Conservation (phyloP, 1,284 basidiomycete genomes). For the Garcileccinum viscosum region DNA sequence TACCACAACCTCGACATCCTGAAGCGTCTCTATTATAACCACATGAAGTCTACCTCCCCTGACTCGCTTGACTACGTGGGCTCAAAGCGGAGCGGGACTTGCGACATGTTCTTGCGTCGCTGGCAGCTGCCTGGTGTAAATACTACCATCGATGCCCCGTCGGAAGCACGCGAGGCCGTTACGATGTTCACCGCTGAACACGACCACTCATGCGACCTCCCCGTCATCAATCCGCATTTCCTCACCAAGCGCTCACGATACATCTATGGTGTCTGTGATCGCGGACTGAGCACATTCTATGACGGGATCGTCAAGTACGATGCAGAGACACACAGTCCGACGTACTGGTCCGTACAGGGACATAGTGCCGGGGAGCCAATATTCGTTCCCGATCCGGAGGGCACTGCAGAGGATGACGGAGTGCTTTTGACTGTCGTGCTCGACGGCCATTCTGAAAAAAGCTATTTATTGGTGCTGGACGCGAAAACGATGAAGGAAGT, state of each 20-base stretch:
- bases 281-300: conserved; percentile 38
- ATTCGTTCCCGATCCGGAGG: conserved; percentile 40
- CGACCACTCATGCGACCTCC: conserved; percentile 42
- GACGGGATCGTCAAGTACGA: conserved; percentile 46
- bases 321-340: conserved; percentile 25
- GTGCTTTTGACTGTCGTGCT: conserved; percentile 44
- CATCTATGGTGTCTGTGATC: conserved; percentile 39
- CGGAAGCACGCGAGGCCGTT: conserved; percentile 27
- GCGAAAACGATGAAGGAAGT: conserved; percentile 43
- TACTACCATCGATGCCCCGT: conserved; percentile 20
- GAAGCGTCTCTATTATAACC: conserved; percentile 35
- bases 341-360: conserved; percentile 38
- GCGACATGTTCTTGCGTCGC: conserved; percentile 34
- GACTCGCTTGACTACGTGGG: conserved; percentile 38
- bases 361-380: conserved; percentile 45
- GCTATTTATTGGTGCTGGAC: conserved; percentile 43
- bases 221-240: conserved; percentile 38
- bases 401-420: conserved; percentile 43
- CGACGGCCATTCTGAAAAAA: conserved; percentile 38
- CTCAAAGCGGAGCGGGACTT: conserved; percentile 20
- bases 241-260: conserved; percentile 42
- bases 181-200: conserved; percentile 27
- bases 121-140: conserved; percentile 33
- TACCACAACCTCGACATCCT: conserved; percentile 38
- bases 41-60: conserved; percentile 34